Percentiles rank a stretch among this genome's conserved stretches.
Evolutionary conservation across 208 protist genomes (phyloP).

Genomic region (Crithidia brevicula): DNA sequence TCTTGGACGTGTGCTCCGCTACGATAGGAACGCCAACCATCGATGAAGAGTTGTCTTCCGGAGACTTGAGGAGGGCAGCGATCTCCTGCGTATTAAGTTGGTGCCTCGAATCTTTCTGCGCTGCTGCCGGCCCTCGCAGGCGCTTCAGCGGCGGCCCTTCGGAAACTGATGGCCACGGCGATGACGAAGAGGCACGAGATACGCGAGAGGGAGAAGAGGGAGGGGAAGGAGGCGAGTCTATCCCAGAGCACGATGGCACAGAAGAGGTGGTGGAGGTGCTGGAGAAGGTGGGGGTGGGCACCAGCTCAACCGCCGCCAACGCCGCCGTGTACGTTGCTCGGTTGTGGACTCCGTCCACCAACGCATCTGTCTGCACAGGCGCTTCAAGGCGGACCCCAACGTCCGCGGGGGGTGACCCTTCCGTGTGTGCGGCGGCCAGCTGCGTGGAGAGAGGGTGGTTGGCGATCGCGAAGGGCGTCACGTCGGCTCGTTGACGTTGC

Average conservation of each 20-base stretch:
- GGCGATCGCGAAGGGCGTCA: slow-evolving; percentile 33
- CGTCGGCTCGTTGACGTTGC: slow-evolving; percentile 33
- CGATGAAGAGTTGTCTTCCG: too few relatives aligned
- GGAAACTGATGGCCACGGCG: slow-evolving; percentile 14
- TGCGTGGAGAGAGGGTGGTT: slow-evolving; percentile 18
- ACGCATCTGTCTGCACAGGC: too few relatives aligned
- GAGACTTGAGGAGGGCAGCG: too few relatives aligned
- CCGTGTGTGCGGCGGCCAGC: not conserved
- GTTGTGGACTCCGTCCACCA: too few relatives aligned
- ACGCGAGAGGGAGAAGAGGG: too few relatives aligned
- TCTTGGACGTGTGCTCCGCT: too few relatives aligned
- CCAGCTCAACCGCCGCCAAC: not conserved
- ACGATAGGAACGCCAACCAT: too few relatives aligned
- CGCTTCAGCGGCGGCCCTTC: slow-evolving; percentile 20
- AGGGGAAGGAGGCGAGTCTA: too few relatives aligned
- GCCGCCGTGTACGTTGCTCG: slow-evolving; percentile 2
- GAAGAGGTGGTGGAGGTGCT: not conserved
- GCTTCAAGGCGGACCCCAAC: too few relatives aligned
- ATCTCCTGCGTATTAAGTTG: slow-evolving; percentile 53
- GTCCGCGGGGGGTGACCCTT: not conserved
- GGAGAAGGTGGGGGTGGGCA: slow-evolving; percentile 3
- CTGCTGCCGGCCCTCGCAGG: slow-evolving; percentile 23
- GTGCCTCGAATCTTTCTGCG: slow-evolving; percentile 42
- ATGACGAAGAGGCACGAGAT: not conserved
- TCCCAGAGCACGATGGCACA: not conserved